Percentiles rank a stretch among this genome's conserved stretches.
phyloP scores from a whole-genome alignment of 352 stramenopile species.

The Pythium coloratum region DNA sequence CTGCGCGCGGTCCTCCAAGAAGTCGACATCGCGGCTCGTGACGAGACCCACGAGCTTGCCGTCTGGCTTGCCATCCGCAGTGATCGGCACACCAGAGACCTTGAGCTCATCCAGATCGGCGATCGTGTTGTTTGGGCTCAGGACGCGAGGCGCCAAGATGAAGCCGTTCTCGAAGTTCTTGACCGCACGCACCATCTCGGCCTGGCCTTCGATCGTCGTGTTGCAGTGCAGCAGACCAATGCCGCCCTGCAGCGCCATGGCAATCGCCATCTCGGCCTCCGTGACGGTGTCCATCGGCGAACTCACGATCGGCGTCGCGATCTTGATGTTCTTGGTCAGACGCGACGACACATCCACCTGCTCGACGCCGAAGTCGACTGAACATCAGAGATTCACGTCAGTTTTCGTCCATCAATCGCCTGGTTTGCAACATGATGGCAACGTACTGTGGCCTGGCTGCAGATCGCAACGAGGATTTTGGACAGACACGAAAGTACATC shows the following conservation, averaged over 20 bases:
- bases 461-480: background rate
- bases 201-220: constrained; percentile 94
- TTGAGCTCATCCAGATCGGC: constrained; percentile 94
- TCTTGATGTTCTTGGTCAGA: constrained; percentile 90
- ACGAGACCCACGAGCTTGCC: constrained; percentile 97
- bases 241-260: constrained; percentile 97
- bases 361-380: constrained; percentile 93
- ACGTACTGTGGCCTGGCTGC: constrained; percentile 71
- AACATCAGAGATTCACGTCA: background rate
- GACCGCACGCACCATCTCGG: constrained; percentile 85
- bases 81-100: constrained; percentile 97
- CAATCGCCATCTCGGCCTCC: constrained; percentile 98
- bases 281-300: constrained; percentile 99
- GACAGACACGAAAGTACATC: background rate
- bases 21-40: constrained; percentile 97
- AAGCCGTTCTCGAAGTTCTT: constrained; percentile 99
- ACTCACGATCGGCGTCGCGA: constrained; percentile 94
- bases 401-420: background rate
- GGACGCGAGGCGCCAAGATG: constrained; percentile 96
- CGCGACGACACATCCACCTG: constrained; percentile 92
- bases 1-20: constrained; percentile 91
- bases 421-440: background rate
- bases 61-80: constrained; percentile 93
- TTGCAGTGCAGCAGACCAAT: constrained; percentile 99
- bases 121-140: constrained; percentile 91